A percentile compares a stretch with the other conserved stretches of the same genome.
Evolutionary conservation across 2,329 filamentous ascomycete species (phyloP).

Genomic region (Emmonsia crescens): DNA sequence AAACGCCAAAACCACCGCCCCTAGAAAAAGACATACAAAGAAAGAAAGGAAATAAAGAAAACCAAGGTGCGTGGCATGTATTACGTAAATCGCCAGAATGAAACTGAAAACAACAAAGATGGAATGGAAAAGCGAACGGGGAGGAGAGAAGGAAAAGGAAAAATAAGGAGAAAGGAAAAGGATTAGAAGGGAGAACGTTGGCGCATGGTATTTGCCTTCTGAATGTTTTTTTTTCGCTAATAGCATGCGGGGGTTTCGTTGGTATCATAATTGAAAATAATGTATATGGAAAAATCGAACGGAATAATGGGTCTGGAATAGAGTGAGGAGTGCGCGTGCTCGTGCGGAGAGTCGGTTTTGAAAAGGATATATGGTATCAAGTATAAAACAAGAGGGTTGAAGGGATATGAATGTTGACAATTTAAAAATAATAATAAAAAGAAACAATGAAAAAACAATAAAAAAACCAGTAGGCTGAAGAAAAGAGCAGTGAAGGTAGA

Average conservation of each 20-base stretch:
- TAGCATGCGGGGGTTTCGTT: background rate
- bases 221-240: background rate
- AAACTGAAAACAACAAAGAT: background rate
- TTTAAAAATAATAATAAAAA: background rate
- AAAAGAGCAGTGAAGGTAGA: too few relatives aligned
- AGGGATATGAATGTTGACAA: background rate
- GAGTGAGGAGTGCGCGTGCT: background rate
- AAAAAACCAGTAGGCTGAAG: too few relatives aligned
- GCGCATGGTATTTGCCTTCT: background rate
- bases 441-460: too few relatives aligned
- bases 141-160: background rate
- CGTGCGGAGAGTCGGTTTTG: background rate
- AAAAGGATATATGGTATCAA: background rate
- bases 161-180: background rate
- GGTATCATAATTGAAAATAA: background rate
- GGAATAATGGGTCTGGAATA: background rate
- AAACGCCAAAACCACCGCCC: background rate
- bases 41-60: background rate
- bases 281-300: background rate
- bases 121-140: background rate
- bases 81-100: background rate
- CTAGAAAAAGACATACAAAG: background rate
- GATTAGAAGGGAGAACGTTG: background rate
- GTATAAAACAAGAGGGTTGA: background rate
- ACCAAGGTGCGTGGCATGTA: background rate